Evolutionary conservation across 1,139 yeast genomes (phyloP).

Genomic region (Torulaspora pretoriensis): DNA sequence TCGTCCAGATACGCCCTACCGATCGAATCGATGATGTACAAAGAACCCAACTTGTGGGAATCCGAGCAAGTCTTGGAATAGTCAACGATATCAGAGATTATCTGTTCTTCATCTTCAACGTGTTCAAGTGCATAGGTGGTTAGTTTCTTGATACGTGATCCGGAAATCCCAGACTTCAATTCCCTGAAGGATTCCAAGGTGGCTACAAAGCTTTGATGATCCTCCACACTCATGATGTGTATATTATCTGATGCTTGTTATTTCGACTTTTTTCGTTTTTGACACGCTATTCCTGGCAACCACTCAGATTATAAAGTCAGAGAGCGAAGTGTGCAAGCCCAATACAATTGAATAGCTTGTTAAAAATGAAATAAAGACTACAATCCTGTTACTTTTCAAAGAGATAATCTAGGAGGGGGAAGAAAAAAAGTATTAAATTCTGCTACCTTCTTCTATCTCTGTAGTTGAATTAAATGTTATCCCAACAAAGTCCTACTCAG

Average conservation of each 20-base stretch:
- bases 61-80: slow-evolving; percentile 73
- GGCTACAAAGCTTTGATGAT: slow-evolving; percentile 58
- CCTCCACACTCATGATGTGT: slow-evolving; percentile 11
- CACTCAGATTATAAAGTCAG: slow-evolving; percentile 11
- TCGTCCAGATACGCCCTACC: slow-evolving; percentile 82
- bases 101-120: slow-evolving; percentile 42
- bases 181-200: slow-evolving; percentile 69
- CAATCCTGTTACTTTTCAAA: slow-evolving; percentile 10
- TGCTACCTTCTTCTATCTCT: background rate
- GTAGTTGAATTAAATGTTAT: background rate
- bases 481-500: background rate
- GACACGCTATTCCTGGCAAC: slow-evolving; percentile 3
- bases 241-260: background rate
- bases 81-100: slow-evolving; percentile 36
- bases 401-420: background rate
- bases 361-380: slow-evolving; percentile 7
- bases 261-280: slow-evolving; percentile 4
- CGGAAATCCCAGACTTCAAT: slow-evolving; percentile 89
- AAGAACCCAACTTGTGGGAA: slow-evolving; percentile 81
- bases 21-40: slow-evolving; percentile 88
- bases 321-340: slow-evolving; percentile 3
- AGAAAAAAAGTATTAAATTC: background rate
- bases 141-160: slow-evolving; percentile 84
- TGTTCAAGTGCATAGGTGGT: slow-evolving; percentile 74
- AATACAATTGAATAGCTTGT: slow-evolving; percentile 2